A percentile compares a stretch with the other conserved stretches of the same genome.
These are phyloP conservation scores for Symbiodinium natans DNA, from an alignment of 73 alveolate genomes.

Conservation along the genomic window DNA sequence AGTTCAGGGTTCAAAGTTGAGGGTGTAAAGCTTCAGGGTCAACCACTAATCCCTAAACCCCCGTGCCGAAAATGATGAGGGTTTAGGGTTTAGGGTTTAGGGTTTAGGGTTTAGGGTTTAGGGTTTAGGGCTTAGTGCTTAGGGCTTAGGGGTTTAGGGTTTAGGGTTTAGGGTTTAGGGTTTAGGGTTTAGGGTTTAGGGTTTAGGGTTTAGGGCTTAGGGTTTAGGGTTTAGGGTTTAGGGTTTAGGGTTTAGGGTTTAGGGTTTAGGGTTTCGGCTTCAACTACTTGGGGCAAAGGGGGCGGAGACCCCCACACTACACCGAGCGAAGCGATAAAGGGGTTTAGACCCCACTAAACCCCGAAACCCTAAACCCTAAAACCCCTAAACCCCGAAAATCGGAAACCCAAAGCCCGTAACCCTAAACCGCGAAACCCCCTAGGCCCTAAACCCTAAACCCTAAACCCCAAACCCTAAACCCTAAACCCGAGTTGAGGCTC, in stretches of 20 bases:
- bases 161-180: neutral
- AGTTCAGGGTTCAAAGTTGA: neutral
- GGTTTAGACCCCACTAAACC: neutral
- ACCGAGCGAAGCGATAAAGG: neutral
- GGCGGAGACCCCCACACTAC: neutral
- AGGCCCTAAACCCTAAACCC: too few species aligned
- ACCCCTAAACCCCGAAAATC: neutral
- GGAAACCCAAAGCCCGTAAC: neutral
- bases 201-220: too few species aligned
- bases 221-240: too few species aligned
- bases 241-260: neutral
- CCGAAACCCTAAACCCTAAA: neutral
- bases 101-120: neutral
- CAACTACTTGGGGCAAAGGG: neutral
- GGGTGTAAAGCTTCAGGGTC: neutral
- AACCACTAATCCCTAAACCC: neutral
- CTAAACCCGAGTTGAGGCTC: neutral
- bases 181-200: neutral
- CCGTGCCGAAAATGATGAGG: too few species aligned
- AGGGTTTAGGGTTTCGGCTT: neutral
- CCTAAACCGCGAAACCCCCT: too few species aligned
- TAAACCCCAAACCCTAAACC: too few species aligned
- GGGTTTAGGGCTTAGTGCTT: neutral
- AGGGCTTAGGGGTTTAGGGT: neutral
- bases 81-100: neutral